A percentile compares a stretch with the other conserved stretches of the same genome.
Conservation (phyloP, 768 basidiomycete species). For the Leucosporidium scottii region DNA sequence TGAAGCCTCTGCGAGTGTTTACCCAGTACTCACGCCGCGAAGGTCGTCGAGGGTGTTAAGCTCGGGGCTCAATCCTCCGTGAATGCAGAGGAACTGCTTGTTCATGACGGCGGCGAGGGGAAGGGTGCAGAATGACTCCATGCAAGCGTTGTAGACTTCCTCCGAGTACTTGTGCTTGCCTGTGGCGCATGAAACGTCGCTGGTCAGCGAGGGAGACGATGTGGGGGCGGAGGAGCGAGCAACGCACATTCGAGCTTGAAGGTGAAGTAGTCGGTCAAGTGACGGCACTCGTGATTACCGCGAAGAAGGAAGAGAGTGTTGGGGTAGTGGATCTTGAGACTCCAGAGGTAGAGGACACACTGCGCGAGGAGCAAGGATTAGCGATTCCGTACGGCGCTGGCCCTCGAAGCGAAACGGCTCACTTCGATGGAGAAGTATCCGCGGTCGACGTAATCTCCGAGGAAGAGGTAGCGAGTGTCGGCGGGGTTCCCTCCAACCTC, state of each 20-base stretch:
- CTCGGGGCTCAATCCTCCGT: conserved; percentile 93
- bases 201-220: neutral
- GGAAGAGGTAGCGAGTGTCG: conserved; percentile 83
- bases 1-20: neutral
- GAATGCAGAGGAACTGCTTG: conserved; percentile 98
- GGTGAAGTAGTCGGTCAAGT: conserved; percentile 96
- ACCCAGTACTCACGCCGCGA: conserved; percentile 57
- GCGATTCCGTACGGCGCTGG: no score
- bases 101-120: conserved; percentile 98
- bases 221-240: neutral
- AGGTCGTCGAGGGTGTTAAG: conserved; percentile 92
- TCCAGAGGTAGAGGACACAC: conserved; percentile 97
- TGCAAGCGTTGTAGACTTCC: conserved; percentile 90
- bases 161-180: conserved; percentile 99
- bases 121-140: conserved; percentile 92
- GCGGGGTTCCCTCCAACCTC: conserved; percentile 93
- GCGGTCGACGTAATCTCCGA: conserved; percentile 88
- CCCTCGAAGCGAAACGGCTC: conserved; percentile 18
- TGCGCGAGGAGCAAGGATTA: conserved; percentile 39
- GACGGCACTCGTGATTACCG: conserved; percentile 97
- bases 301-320: conserved; percentile 91
- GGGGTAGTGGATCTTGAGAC: conserved; percentile 99
- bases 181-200: conserved; percentile 39
- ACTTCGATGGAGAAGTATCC: conserved; percentile 93
- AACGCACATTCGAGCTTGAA: conserved; percentile 94